phyloP scores from a whole-genome alignment of 1,284 basidiomycete species.

The Marasmius fiardii region DNA sequence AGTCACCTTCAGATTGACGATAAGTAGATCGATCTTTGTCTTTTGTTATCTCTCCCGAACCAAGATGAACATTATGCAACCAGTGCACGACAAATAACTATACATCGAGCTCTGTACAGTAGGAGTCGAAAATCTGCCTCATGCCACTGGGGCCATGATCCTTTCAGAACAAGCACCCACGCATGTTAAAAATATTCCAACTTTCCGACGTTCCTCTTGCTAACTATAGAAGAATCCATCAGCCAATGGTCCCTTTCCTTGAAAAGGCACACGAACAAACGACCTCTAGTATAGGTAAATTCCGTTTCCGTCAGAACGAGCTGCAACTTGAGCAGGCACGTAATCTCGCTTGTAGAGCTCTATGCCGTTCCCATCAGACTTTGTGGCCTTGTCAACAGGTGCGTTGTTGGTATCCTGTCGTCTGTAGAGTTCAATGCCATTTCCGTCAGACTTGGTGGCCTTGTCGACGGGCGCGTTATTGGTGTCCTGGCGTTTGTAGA shows the following conservation, averaged over 20 bases:
- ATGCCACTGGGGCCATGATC: not conserved
- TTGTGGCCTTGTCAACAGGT: constrained; percentile 12
- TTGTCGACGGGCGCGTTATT: constrained; percentile 3
- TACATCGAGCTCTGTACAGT: constrained; percentile 6
- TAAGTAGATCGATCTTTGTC: not conserved
- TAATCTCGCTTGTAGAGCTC: constrained; percentile 16
- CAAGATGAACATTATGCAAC: constrained; percentile 8
- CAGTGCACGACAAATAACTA: constrained; percentile 12
- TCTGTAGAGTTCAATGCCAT: constrained; percentile 6
- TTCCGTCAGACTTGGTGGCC: constrained; percentile 14
- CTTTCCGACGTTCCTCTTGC: not conserved
- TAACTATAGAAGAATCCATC: too few relatives aligned
- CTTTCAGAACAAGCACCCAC: constrained; percentile 24
- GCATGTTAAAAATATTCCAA: constrained; percentile 28
- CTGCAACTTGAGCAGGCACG: constrained; percentile 14
- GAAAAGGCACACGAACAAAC: not conserved
- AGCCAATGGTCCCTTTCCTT: constrained; percentile 1
- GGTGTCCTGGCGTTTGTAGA: constrained; percentile 1
- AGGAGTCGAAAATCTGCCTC: constrained; percentile 4
- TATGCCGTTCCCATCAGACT: constrained; percentile 19
- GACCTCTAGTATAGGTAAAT: constrained; percentile 15
- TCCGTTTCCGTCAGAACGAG: constrained; percentile 19
- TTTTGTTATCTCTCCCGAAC: not conserved
- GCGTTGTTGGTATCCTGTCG: constrained; percentile 2
- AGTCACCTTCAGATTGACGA: not conserved